phyloP scores from a whole-genome alignment of 208 protist genomes.

The Trypanosoma theileri region DNA sequence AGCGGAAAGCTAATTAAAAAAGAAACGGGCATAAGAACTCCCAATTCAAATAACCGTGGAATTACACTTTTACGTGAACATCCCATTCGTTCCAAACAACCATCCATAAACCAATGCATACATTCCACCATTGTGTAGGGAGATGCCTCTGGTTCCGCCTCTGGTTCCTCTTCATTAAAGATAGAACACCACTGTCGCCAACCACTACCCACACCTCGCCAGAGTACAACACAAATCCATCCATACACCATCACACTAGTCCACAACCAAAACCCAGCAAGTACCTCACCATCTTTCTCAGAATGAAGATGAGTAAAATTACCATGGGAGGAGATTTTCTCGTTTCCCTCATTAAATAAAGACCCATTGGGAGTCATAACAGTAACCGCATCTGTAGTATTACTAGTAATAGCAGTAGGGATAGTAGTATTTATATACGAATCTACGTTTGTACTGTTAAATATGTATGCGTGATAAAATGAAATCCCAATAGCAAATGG shows the following conservation, averaged over 20 bases:
- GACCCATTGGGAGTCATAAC: too few species aligned
- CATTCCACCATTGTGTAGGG: slow-evolving; percentile 24
- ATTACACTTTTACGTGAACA: slow-evolving; percentile 3
- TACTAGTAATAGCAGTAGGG: neutral
- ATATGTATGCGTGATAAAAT: slow-evolving; percentile 28
- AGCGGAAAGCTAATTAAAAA: slow-evolving; percentile 16
- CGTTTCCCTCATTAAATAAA: too few species aligned
- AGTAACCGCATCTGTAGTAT: neutral
- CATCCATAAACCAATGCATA: slow-evolving; percentile 17
- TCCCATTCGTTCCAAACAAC: slow-evolving; percentile 5
- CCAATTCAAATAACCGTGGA: slow-evolving; percentile 16
- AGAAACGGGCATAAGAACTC: slow-evolving; percentile 11
- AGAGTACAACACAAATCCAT: slow-evolving; percentile 17
- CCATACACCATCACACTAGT: slow-evolving; percentile 27
- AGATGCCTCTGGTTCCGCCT: neutral
- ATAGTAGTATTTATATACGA: neutral
- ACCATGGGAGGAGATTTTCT: too few species aligned
- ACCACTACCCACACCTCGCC: slow-evolving; percentile 9
- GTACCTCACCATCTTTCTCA: too few species aligned
- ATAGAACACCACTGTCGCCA: slow-evolving; percentile 22
- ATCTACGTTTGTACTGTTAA: neutral
- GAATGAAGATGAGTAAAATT: too few species aligned
- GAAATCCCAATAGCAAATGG: slow-evolving; percentile 17
- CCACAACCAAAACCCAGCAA: slow-evolving; percentile 25
- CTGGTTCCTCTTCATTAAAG: slow-evolving; percentile 5